Percentiles rank a stretch among this genome's conserved stretches.
phyloP scores from a whole-genome alignment of 352 stramenopile species.

The Phytopythium helicoides region DNA sequence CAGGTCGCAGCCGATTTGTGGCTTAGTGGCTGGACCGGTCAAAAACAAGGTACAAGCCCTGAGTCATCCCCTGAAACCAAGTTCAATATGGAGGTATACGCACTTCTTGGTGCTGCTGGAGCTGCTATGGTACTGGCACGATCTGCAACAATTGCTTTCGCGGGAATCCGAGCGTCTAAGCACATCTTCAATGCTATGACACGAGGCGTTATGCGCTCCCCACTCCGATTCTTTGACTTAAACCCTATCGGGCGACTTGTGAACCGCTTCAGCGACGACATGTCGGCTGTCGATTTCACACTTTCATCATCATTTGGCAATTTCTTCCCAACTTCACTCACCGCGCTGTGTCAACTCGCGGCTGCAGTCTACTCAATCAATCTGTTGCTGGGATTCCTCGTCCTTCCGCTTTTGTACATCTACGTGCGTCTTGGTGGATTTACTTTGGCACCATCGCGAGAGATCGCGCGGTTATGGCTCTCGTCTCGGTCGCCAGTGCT shows the following conservation, averaged over 20 bases:
- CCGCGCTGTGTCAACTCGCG: slow-evolving; percentile 51
- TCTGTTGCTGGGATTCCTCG: slow-evolving; percentile 87
- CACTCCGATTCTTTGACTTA: slow-evolving; percentile 80
- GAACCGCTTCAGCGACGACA: slow-evolving; percentile 80
- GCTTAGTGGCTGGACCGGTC: slow-evolving; percentile 36
- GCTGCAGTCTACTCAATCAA: slow-evolving; percentile 53
- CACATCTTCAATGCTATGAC: slow-evolving; percentile 72
- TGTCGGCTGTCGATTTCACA: slow-evolving; percentile 79
- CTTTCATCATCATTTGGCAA: slow-evolving; percentile 8
- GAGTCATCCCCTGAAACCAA: slow-evolving; percentile 33
- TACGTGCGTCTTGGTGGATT: slow-evolving; percentile 46
- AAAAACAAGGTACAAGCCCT: slow-evolving; percentile 8
- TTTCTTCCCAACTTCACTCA: slow-evolving; percentile 49
- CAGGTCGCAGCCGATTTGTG: slow-evolving; percentile 31
- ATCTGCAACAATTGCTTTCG: slow-evolving; percentile 14
- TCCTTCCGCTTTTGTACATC: slow-evolving; percentile 52
- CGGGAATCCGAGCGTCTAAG: slow-evolving; percentile 18
- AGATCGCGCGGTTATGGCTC: slow-evolving; percentile 26
- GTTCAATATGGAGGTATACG: slow-evolving; percentile 20
- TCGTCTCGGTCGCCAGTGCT: slow-evolving; percentile 27
- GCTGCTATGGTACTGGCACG: slow-evolving; percentile 17
- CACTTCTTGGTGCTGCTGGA: slow-evolving; percentile 5
- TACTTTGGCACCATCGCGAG: slow-evolving; percentile 26
- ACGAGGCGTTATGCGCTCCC: slow-evolving; percentile 60
- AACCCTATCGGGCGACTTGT: slow-evolving; percentile 74